phyloP scores from a whole-genome alignment of 2,329 filamentous ascomycete genomes.

The Aspergillus spinulosporus region DNA sequence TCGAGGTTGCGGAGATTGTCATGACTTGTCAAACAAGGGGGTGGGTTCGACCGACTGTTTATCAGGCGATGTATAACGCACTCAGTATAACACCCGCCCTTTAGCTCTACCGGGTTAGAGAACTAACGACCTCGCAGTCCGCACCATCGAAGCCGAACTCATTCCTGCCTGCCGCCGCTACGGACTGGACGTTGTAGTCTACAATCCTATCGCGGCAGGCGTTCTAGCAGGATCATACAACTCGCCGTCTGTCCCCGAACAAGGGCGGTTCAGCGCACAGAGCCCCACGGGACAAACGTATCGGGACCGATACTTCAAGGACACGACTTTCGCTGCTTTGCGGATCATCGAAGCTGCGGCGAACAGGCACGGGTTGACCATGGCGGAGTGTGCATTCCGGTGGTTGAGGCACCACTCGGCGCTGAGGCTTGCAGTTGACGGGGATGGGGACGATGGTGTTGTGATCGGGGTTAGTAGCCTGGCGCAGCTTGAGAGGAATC shows the following conservation, averaged over 20 bases:
- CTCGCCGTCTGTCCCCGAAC: neutral
- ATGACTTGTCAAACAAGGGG: conserved; percentile 2
- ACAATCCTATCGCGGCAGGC: conserved; percentile 13
- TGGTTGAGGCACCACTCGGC: conserved; percentile 13
- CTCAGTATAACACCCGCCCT: neutral
- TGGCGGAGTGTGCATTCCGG: conserved; percentile 10
- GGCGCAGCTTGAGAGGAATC: conserved; percentile 42
- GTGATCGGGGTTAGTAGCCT: conserved; percentile 22
- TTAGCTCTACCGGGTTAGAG: too few species aligned
- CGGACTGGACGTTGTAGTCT: conserved; percentile 13
- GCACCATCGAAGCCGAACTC: conserved; percentile 11
- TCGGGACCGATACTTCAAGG: conserved; percentile 12
- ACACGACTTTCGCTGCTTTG: conserved; percentile 7
- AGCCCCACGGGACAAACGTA: conserved; percentile 5
- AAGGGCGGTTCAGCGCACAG: conserved; percentile 9
- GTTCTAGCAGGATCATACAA: conserved; percentile 11
- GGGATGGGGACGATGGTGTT: conserved; percentile 9
- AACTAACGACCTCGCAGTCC: neutral
- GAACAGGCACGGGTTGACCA: conserved; percentile 5
- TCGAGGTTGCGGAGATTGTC: conserved; percentile 13
- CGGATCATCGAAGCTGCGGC: conserved; percentile 6
- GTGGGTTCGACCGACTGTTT: conserved; percentile 11
- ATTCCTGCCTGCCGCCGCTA: conserved; percentile 13
- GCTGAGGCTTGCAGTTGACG: neutral
- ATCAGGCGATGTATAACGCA: conserved; percentile 11